These are phyloP conservation scores for Climacium dendroides DNA, from an alignment of 225 moss, liverwort and hornwort species.

Conservation along the genomic window DNA sequence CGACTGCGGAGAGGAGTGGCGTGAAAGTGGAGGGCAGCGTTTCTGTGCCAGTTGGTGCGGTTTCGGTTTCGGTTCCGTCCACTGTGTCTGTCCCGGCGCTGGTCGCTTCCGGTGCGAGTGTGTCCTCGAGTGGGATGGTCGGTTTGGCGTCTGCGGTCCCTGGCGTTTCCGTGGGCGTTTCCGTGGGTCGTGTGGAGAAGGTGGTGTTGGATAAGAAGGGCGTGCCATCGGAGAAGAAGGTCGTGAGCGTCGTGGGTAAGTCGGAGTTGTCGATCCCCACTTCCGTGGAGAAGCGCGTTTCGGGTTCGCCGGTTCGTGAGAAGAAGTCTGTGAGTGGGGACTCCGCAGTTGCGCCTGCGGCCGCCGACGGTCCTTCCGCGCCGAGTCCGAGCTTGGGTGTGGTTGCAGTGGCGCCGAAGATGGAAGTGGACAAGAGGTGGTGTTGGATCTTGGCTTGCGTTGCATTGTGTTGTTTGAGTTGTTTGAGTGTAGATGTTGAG, in stretches of 20 bases:
- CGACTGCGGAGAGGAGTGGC: conserved; percentile 7
- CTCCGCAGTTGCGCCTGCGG: neutral
- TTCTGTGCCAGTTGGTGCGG: neutral
- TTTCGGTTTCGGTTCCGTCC: neutral
- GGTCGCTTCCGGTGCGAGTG: neutral
- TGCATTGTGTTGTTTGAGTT: neutral
- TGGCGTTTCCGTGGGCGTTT: neutral
- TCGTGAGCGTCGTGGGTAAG: neutral
- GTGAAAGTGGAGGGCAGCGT: conserved; percentile 26
- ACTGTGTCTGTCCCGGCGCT: neutral
- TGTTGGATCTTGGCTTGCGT: neutral
- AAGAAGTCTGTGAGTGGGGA: conserved; percentile 7
- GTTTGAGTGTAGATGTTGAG: neutral
- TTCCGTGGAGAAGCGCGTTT: conserved; percentile 14
- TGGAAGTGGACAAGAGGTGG: conserved; percentile 60
- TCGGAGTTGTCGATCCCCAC: conserved; percentile 11
- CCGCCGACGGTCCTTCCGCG: neutral
- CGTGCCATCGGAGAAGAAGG: conserved; percentile 19
- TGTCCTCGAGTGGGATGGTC: neutral
- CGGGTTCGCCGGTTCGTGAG: conserved; percentile 11
- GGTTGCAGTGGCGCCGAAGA: conserved; percentile 2
- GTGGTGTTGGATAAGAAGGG: conserved; percentile 25
- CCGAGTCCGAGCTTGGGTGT: neutral
- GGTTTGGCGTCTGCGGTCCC: neutral
- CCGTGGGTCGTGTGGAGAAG: conserved; percentile 3